A percentile compares a stretch with the other conserved stretches of the same genome.
Evolutionary conservation across 805 yeast genomes (phyloP).

Genomic region (Priceomyces melissophilus): DNA sequence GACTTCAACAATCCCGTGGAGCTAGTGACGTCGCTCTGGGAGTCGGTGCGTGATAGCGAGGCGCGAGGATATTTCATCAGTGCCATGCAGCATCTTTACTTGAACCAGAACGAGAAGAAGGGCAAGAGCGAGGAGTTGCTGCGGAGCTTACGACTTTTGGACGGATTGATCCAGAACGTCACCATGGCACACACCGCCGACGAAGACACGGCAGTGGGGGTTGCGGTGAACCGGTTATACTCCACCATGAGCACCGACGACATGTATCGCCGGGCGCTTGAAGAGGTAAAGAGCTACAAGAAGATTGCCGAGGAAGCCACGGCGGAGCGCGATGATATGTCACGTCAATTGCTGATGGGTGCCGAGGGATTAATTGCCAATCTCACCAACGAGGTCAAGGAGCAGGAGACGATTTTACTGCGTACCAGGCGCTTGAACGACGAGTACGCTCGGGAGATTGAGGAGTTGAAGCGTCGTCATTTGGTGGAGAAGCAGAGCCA

Average conservation of each 20-base stretch:
- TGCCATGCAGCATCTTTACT: slow-evolving; percentile 63
- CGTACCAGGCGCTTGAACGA: slow-evolving; percentile 61
- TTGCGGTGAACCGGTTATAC: slow-evolving; percentile 69
- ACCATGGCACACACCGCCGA: slow-evolving; percentile 50
- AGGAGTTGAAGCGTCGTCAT: slow-evolving; percentile 57
- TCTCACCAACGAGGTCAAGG: slow-evolving; percentile 58
- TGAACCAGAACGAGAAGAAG: slow-evolving; percentile 50
- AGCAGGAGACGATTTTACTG: slow-evolving; percentile 56
- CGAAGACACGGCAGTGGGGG: slow-evolving; percentile 54
- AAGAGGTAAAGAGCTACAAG: slow-evolving; percentile 52
- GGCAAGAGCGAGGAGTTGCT: slow-evolving; percentile 42
- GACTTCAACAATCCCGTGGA: slow-evolving; percentile 73
- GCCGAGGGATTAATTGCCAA: slow-evolving; percentile 68
- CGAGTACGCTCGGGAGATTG: slow-evolving; percentile 57
- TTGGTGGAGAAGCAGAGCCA: slow-evolving; percentile 69
- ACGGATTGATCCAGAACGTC: slow-evolving; percentile 61
- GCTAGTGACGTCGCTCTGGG: slow-evolving; percentile 56
- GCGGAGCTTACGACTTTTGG: slow-evolving; percentile 59
- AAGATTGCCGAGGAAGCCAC: slow-evolving; percentile 51
- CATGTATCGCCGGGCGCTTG: slow-evolving; percentile 67
- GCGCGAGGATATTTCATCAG: slow-evolving; percentile 59
- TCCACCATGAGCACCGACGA: slow-evolving; percentile 82
- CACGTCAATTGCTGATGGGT: slow-evolving; percentile 66
- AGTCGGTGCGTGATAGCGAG: slow-evolving; percentile 52
- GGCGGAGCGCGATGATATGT: slow-evolving; percentile 61